Conservation (phyloP, 192 early-diverging fungal genomes). For the Coemansia sp. region DNA sequence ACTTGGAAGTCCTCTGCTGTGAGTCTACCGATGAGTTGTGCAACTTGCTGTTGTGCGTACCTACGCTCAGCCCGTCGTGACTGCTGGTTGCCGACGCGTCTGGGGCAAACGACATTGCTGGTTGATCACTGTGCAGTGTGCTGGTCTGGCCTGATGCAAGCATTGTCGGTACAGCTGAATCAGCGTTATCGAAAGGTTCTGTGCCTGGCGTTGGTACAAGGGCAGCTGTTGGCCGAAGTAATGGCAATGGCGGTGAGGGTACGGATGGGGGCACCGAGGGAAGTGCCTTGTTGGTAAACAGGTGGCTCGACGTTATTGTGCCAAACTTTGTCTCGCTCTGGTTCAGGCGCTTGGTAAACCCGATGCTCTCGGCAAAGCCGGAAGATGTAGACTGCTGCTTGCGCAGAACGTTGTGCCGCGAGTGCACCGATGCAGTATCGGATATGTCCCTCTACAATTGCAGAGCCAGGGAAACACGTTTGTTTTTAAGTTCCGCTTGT, state of each 20-base stretch:
- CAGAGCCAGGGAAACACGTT: neutral
- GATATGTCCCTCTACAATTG: constrained; percentile 34
- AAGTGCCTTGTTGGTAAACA: constrained; percentile 41
- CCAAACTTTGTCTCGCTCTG: constrained; percentile 36
- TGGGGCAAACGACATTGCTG: constrained; percentile 20
- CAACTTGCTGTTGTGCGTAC: neutral
- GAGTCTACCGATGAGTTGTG: constrained; percentile 18
- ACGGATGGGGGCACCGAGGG: constrained; percentile 28
- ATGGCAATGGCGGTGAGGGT: constrained; percentile 12
- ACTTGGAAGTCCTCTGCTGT: constrained; percentile 8
- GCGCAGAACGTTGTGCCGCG: constrained; percentile 33
- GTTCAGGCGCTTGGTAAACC: constrained; percentile 38
- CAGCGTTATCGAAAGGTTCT: neutral
- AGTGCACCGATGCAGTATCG: constrained; percentile 9
- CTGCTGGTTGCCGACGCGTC: neutral
- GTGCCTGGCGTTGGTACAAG: neutral
- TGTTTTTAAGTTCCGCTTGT: constrained; percentile 4
- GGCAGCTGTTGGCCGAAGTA: neutral
- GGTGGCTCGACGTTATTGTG: constrained; percentile 11
- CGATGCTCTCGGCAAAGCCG: constrained; percentile 45
- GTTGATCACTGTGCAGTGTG: constrained; percentile 5
- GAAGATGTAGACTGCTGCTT: constrained; percentile 55
- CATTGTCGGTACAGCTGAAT: constrained; percentile 7
- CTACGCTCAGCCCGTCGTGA: constrained; percentile 1
- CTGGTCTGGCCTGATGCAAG: neutral